Evolutionary conservation across 2,329 filamentous ascomycete species (phyloP).

Genomic region (Pestalotiopsis sp.): DNA sequence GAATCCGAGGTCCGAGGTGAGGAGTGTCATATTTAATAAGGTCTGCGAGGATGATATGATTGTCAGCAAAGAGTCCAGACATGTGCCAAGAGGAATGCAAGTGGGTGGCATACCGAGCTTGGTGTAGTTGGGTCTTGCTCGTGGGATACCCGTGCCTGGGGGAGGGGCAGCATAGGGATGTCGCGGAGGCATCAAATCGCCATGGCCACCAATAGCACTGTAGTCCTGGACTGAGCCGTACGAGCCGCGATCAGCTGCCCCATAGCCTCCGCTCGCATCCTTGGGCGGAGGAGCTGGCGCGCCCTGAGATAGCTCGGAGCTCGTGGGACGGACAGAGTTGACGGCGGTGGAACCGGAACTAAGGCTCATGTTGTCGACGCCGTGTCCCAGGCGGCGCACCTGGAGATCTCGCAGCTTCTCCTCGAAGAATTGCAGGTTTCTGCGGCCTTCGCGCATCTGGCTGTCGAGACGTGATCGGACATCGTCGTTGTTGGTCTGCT

Average conservation of each 20-base stretch:
- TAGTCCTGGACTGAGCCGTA: constrained; percentile 61
- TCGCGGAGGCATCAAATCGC: constrained; percentile 78
- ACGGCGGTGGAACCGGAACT: constrained; percentile 47
- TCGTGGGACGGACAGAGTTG: constrained; percentile 45
- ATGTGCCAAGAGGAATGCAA: background rate
- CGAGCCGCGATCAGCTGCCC: constrained; percentile 58
- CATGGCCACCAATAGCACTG: constrained; percentile 64
- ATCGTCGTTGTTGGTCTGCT: constrained; percentile 90
- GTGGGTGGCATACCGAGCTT: constrained; percentile 74
- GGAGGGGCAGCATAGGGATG: constrained; percentile 78
- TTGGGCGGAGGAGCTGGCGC: constrained; percentile 75
- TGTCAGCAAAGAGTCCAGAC: constrained; percentile 14
- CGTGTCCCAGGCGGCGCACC: constrained; percentile 73
- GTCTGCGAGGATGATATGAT: constrained; percentile 56
- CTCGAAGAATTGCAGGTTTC: constrained; percentile 95
- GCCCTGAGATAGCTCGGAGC: constrained; percentile 46
- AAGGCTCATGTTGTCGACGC: constrained; percentile 69
- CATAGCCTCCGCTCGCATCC: constrained; percentile 52
- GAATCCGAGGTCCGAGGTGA: constrained; percentile 93
- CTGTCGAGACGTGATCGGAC: constrained; percentile 90
- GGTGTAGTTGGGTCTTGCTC: constrained; percentile 86
- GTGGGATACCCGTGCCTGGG: constrained; percentile 69
- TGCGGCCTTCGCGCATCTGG: constrained; percentile 89
- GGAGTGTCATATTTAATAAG: constrained; percentile 98
- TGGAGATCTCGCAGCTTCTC: constrained; percentile 88